Evolutionary conservation across 2,329 filamentous ascomycete species (phyloP), one percentile per base, ranked within the genome.

Genomic region (Microsporum ferrugineum): DNA sequence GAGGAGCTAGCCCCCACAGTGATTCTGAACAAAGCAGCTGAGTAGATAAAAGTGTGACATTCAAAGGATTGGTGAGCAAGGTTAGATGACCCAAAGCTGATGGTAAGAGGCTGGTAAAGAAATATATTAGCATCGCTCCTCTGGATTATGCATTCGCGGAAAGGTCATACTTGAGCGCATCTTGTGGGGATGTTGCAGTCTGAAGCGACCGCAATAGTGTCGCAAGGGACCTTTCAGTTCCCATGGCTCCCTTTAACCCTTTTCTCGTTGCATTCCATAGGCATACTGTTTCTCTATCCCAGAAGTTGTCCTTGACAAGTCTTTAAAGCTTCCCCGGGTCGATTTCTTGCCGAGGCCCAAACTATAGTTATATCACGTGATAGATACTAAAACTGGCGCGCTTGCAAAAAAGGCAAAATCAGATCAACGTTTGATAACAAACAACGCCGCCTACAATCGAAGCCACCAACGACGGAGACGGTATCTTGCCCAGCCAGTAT

Each of bases 161-260:
- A 51, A n/a, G n/a, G 27, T 29, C 73, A 65, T 75, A 84, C 84
- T 79, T 77, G 62, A 80, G 78, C 38, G 82, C 83, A 73, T 86
- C 83, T 70, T 84, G 78, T 63, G 81, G 78, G 57, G 80, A 77
- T 1, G 82, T 78, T 55, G 81, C 79, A 5, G 79, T 80, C 69
- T 85, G 83, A 43, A 86, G 74, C 36, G 83, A 83, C 64, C 83
- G 77, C 66, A 87, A 71, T 23, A 86, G 75, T 45, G 82, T 83
- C 58, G 80, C 80, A 36, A 86, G 70, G 53, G 85, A 81, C 66
- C 82, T 78, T 72, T 86, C 83, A 64, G 81, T 82, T 55, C 81
- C 78, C 82, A 84, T 84, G 5, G 59, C 65, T 14, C 38, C 33
- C 38, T 17, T 43, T 41, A 43, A 41, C 12, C 5, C 8, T 2